Evolutionary conservation across 2,329 filamentous ascomycete species (phyloP).

Genomic region (Coleophoma eucalyptorum): DNA sequence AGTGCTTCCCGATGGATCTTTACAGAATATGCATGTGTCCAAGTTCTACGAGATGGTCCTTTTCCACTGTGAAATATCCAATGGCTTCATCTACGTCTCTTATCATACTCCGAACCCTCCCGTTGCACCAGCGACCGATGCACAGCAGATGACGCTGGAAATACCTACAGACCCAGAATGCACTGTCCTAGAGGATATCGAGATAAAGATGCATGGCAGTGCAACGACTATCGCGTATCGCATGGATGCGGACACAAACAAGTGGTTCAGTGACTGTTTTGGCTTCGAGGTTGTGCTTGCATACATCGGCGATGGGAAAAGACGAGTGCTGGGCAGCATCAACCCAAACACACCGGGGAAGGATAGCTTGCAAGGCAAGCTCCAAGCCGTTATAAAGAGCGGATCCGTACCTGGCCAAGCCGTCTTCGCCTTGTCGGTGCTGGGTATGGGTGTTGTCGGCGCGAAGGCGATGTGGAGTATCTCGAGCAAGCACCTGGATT

Average conservation of each 20-base stretch:
- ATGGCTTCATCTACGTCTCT: constrained; percentile 41
- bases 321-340: constrained; percentile 3
- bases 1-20: constrained; percentile 32
- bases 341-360: constrained; percentile 4
- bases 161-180: constrained; percentile 52
- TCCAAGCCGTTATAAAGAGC: not conserved
- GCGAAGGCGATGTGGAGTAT: not conserved
- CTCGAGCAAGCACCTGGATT: not conserved
- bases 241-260: constrained; percentile 55
- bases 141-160: constrained; percentile 30
- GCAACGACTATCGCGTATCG: constrained; percentile 49
- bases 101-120: constrained; percentile 29
- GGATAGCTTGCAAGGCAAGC: not conserved
- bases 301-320: constrained; percentile 34
- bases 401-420: constrained; percentile 41
- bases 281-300: constrained; percentile 56
- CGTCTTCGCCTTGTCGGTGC: not conserved
- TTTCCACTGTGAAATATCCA: constrained; percentile 53
- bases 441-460: not conserved
- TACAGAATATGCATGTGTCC: constrained; percentile 56
- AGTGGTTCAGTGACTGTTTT: constrained; percentile 67
- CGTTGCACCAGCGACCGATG: constrained; percentile 25
- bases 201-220: constrained; percentile 56
- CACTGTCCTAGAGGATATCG: constrained; percentile 40
- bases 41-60: constrained; percentile 55